These are phyloP conservation scores for Sphaerulina musiva DNA, from an alignment of 2,329 filamentous ascomycete genomes.

Conservation along the genomic window DNA sequence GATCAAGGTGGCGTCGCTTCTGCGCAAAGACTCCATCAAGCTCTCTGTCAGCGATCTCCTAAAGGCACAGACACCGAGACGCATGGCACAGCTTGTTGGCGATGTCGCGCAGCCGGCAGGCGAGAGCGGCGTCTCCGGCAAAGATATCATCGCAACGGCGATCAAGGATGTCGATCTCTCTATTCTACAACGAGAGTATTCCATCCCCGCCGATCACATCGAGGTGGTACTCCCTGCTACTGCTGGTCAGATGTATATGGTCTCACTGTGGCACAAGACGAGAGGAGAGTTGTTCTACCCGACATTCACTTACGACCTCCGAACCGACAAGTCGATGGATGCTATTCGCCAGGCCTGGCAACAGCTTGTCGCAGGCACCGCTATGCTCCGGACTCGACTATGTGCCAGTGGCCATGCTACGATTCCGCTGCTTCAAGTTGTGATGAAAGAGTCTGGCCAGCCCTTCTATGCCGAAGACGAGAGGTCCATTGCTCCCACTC, in stretches of 20 bases:
- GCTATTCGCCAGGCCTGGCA: conserved; percentile 57
- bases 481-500: not conserved
- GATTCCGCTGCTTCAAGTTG: conserved; percentile 57
- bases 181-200: conserved; percentile 20
- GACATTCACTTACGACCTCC: conserved; percentile 57
- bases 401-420: conserved; percentile 37
- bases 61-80: conserved; percentile 55
- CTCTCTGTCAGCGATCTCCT: conserved; percentile 67
- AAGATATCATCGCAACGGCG: conserved; percentile 16
- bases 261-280: conserved; percentile 67
- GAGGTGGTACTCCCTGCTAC: conserved; percentile 61
- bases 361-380: conserved; percentile 47
- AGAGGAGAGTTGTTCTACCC: conserved; percentile 65
- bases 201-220: conserved; percentile 42
- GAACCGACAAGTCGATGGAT: conserved; percentile 34
- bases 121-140: conserved; percentile 34
- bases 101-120: not conserved
- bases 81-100: conserved; percentile 50
- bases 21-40: conserved; percentile 57
- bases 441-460: conserved; percentile 42
- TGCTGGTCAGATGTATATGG: conserved; percentile 73
- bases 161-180: conserved; percentile 12
- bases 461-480: conserved; percentile 30
- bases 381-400: conserved; percentile 66
- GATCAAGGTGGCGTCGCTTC: conserved; percentile 69